A percentile compares a stretch with the other conserved stretches of the same genome.
phyloP scores from a whole-genome alignment of 768 basidiomycete genomes.

The Sutorius australiensis region DNA sequence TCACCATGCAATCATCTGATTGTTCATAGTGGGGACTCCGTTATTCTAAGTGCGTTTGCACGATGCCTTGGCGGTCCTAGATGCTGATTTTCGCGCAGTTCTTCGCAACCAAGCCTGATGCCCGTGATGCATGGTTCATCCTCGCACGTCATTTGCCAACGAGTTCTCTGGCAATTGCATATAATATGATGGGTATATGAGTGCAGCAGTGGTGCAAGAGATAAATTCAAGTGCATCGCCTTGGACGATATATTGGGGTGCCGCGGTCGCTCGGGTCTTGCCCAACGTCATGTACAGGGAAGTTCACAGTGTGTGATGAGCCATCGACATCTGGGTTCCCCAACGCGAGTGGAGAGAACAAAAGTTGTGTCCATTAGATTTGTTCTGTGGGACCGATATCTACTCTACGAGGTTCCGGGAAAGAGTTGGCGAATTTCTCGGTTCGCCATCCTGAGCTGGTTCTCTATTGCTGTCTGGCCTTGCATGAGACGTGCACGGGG shows the following conservation, averaged over 20 bases:
- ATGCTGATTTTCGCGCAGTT: conserved; percentile 48
- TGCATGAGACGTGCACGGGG: conserved; percentile 10
- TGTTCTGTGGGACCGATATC: background rate
- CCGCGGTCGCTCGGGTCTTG: background rate
- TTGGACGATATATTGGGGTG: background rate
- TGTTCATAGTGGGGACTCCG: conserved; percentile 81
- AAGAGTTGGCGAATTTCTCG: conserved; percentile 63
- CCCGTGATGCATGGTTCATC: background rate
- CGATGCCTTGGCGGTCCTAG: conserved; percentile 14
- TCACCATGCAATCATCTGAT: conserved; percentile 10
- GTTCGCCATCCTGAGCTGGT: conserved; percentile 41
- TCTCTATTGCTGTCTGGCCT: conserved; percentile 39
- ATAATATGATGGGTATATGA: background rate
- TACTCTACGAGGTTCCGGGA: conserved; percentile 14
- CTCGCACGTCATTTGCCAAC: background rate
- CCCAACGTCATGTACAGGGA: background rate
- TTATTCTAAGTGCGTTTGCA: conserved; percentile 79
- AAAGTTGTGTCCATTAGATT: background rate
- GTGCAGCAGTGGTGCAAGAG: background rate
- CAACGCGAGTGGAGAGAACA: no score
- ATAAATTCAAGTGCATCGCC: background rate
- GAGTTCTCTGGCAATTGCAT: background rate
- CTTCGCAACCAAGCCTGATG: conserved; percentile 68
- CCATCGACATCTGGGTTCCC: background rate
- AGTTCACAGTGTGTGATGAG: no score